These are phyloP conservation scores for Lanmaoa pseudosensibilis DNA, from an alignment of 768 basidiomycete species.

Conservation along the genomic window DNA sequence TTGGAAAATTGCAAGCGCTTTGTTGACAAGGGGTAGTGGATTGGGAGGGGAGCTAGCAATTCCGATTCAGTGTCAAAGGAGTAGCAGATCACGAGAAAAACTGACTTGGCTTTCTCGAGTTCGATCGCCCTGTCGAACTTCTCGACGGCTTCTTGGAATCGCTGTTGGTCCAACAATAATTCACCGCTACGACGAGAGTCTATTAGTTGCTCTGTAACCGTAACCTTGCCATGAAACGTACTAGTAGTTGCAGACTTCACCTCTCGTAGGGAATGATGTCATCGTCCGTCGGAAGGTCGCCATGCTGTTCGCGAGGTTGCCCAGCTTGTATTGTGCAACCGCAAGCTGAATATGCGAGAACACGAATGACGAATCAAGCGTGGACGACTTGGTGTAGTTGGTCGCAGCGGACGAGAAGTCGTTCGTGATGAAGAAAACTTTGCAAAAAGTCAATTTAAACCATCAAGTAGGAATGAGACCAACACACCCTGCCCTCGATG, in stretches of 20 bases:
- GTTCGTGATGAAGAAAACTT: constrained; percentile 94
- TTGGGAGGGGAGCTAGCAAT: constrained; percentile 57
- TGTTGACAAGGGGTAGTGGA: constrained; percentile 94
- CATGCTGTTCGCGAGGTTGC: constrained; percentile 77
- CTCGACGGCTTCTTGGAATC: constrained; percentile 84
- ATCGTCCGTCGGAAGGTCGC: constrained; percentile 86
- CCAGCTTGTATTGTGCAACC: constrained; percentile 94
- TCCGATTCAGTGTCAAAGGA: neutral
- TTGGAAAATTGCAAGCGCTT: constrained; percentile 94
- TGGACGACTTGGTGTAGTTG: constrained; percentile 89
- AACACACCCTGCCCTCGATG: constrained; percentile 89
- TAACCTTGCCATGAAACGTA: constrained; percentile 37
- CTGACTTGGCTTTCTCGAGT: constrained; percentile 75
- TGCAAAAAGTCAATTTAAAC: neutral
- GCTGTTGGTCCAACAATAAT: constrained; percentile 86
- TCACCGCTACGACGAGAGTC: constrained; percentile 65
- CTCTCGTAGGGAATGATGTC: constrained; percentile 79
- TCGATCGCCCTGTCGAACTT: constrained; percentile 92
- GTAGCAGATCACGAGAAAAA: neutral
- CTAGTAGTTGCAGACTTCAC: constrained; percentile 96
- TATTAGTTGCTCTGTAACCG: neutral
- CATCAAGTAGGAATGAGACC: neutral
- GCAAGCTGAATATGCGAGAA: constrained; percentile 98
- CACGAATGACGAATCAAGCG: constrained; percentile 84
- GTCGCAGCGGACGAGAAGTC: constrained; percentile 82